Percentiles rank a stretch among this genome's conserved stretches.
Evolutionary conservation across 2,329 filamentous ascomycete genomes (phyloP).

Genomic region (Scytalidium sp.): DNA sequence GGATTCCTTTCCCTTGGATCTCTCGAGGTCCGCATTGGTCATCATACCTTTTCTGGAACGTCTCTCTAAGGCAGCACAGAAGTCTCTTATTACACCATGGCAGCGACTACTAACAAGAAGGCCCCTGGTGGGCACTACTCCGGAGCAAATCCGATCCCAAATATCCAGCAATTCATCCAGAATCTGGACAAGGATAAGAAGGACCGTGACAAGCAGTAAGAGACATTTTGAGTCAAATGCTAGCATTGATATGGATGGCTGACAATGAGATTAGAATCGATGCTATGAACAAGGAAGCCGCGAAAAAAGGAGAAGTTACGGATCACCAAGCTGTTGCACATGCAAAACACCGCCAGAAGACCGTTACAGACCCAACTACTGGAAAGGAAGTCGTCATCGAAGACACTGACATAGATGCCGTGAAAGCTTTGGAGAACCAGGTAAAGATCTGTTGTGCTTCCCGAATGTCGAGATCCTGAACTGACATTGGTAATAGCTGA

Average conservation of each 20-base stretch:
- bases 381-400: constrained; percentile 84
- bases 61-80: no score
- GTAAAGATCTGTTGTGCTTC: constrained; percentile 37
- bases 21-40: no score
- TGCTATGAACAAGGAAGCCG: constrained; percentile 40
- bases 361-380: constrained; percentile 84
- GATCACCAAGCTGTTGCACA: not conserved
- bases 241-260: not conserved
- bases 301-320: constrained; percentile 21
- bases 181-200: constrained; percentile 77
- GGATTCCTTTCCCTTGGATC: no score
- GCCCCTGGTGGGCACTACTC: constrained; percentile 71
- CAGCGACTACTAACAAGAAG: constrained; percentile 18
- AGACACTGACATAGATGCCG: constrained; percentile 69
- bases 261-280: not conserved
- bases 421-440: constrained; percentile 66
- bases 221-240: not conserved
- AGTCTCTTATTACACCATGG: no score
- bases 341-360: constrained; percentile 35
- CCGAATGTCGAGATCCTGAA: constrained; percentile 4
- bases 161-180: constrained; percentile 79
- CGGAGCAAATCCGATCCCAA: constrained; percentile 79
- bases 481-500: constrained; percentile 50
- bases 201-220: constrained; percentile 59
- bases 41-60: no score